These are phyloP conservation scores for Ramaria sp. DNA, from an alignment of 768 basidiomycete species.

Conservation along the genomic window DNA sequence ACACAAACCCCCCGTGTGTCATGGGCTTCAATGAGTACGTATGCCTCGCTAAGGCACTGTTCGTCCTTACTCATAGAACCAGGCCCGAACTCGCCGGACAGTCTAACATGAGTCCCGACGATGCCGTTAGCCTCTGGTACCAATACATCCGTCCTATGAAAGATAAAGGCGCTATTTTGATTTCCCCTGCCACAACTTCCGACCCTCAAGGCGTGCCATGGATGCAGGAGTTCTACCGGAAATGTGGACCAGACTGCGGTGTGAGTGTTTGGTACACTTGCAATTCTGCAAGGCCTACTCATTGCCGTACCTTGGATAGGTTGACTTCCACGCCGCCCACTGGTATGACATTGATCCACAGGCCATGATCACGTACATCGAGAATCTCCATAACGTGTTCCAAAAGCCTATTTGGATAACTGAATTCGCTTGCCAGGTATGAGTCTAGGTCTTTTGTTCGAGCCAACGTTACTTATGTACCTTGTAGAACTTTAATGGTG, in stretches of 20 bases:
- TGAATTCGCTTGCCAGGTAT: constrained; percentile 61
- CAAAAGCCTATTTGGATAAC: constrained; percentile 42
- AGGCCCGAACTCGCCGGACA: constrained; percentile 64
- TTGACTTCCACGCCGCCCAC: constrained; percentile 52
- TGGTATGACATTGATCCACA: constrained; percentile 53
- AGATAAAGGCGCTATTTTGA: constrained; percentile 41
- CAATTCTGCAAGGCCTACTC: neutral
- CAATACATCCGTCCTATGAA: constrained; percentile 49
- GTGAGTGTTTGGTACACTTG: constrained; percentile 30
- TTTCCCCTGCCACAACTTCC: constrained; percentile 60
- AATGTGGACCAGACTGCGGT: constrained; percentile 25
- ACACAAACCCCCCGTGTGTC: constrained; percentile 37
- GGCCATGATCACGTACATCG: constrained; percentile 44
- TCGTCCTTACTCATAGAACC: constrained; percentile 18
- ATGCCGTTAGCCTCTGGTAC: constrained; percentile 47
- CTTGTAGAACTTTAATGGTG: constrained; percentile 43
- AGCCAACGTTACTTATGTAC: neutral
- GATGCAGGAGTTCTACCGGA: constrained; percentile 46
- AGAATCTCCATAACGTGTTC: constrained; percentile 34
- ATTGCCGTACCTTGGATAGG: constrained; percentile 22
- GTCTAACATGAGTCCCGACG: constrained; percentile 42
- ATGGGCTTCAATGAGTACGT: constrained; percentile 70
- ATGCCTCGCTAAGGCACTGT: neutral
- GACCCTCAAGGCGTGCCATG: constrained; percentile 48
- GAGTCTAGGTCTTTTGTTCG: neutral